Evolutionary conservation across 129 eudicot species (phyloP), one percentile per base, ranked within the genome.

Genomic region (Flaveria trinervia): DNA sequence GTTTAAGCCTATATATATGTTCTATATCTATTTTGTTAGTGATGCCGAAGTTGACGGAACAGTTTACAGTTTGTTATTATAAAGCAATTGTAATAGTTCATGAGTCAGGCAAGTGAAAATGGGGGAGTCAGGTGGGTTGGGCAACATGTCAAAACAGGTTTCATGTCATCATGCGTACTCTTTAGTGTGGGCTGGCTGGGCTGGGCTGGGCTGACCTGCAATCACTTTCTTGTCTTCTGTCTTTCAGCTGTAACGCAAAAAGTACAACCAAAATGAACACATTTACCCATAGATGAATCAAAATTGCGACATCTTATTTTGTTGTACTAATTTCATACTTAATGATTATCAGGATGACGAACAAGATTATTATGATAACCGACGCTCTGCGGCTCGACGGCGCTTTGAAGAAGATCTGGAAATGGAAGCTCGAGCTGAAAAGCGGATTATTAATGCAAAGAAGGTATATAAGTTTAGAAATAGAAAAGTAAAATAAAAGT

Each of bases 371-470:
- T 88, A 91, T 33, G 97, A 93, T 15, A 62, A 89, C 41, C 92
- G 93, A 11, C 96, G 96, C 12, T 77, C 94, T 80, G 82, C 86
- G 69, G 75, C 73, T 65, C 86, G 97, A 25, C 90, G 92, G 18
- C 89, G 89, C 54, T 87, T 87, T 83, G 98, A 89, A 43, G 96
- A 90, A 18, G 97, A 94, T 82, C 73, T 91, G 55, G 98, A 95
- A 82, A 83, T 82, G 89, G 99, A 91, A 89, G 99, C 97, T 80
- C 89, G 88, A 67, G 99, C 97, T 15, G 99, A 95, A 79, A 95
- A 86, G 82, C 97, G 97, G 56, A 95, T 95, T 39, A 89, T 91
- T 30, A 89, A 82, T 81, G 97, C 96, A 46, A 95, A 95, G 88
- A 95, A 91, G 94, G 99, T 81, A 87, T 64, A 72, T 64, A 48